phyloP scores from a whole-genome alignment of 768 basidiomycete species.

The Mycena kentingensis region DNA sequence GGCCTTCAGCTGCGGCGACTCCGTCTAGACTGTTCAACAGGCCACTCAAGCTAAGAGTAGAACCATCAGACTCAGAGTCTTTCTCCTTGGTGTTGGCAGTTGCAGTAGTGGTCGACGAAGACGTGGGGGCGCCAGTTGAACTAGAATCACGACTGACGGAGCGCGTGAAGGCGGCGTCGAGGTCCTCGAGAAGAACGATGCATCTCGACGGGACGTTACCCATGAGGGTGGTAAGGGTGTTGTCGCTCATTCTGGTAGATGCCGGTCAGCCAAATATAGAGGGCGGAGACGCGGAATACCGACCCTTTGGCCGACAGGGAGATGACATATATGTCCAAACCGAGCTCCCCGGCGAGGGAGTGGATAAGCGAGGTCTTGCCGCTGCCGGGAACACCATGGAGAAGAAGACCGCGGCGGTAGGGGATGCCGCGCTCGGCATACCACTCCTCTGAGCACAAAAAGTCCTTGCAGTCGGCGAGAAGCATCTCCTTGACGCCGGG shows the following conservation, averaged over 20 bases:
- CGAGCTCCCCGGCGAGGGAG: slow-evolving; percentile 81
- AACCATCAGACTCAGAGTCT: slow-evolving; percentile 54
- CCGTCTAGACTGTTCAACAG: slow-evolving; percentile 85
- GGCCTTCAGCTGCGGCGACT: slow-evolving; percentile 83
- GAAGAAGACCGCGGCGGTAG: slow-evolving; percentile 82
- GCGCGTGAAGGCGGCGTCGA: slow-evolving; percentile 90
- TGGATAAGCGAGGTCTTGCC: slow-evolving; percentile 88
- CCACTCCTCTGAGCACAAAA: slow-evolving; percentile 84
- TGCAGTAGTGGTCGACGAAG: slow-evolving; percentile 43
- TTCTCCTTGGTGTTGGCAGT: slow-evolving; percentile 47
- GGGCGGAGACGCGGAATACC: too few relatives aligned
- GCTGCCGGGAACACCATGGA: slow-evolving; percentile 86
- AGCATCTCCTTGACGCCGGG: slow-evolving; percentile 92
- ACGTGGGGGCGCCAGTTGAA: slow-evolving; percentile 74
- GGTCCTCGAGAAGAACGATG: slow-evolving; percentile 91
- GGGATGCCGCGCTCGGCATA: slow-evolving; percentile 92
- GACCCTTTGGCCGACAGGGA: slow-evolving; percentile 87
- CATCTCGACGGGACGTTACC: slow-evolving; percentile 86
- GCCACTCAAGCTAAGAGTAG: slow-evolving; percentile 83
- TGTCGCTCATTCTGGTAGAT: slow-evolving; percentile 93
- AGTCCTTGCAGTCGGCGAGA: slow-evolving; percentile 82
- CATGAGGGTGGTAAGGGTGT: slow-evolving; percentile 85
- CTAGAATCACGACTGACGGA: slow-evolving; percentile 79
- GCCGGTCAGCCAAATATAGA: too few relatives aligned
- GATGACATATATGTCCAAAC: slow-evolving; percentile 90